These are phyloP conservation scores for Talaromyces stipitatus DNA, from an alignment of 495 filamentous ascomycete species.

Conservation along the genomic window DNA sequence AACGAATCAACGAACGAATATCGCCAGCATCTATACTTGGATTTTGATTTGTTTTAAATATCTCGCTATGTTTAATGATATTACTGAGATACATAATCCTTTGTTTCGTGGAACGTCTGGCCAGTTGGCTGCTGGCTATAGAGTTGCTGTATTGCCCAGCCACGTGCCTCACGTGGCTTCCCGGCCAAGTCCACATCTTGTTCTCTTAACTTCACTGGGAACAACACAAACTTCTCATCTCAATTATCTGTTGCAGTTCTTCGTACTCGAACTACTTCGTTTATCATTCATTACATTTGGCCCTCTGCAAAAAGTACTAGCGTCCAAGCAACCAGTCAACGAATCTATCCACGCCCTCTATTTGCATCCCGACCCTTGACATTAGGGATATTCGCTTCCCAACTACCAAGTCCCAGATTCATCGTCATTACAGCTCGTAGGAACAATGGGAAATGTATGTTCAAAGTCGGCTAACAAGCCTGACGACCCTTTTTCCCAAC, in stretches of 20 bases:
- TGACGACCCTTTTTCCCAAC: slow-evolving; percentile 46
- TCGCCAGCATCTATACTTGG: no score
- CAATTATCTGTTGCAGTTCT: neutral
- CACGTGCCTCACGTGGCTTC: neutral
- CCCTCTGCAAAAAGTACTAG: neutral
- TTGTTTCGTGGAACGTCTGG: neutral
- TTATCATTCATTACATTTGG: neutral
- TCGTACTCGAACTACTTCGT: neutral
- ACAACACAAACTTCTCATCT: no score
- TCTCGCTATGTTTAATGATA: neutral
- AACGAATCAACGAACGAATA: no score
- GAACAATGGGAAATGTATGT: slow-evolving; percentile 68
- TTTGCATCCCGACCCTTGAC: no score
- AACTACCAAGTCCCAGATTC: neutral
- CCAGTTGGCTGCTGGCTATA: neutral
- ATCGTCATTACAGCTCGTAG: no score
- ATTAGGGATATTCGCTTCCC: neutral
- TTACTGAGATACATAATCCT: neutral
- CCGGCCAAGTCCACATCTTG: neutral
- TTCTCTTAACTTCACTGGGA: neutral
- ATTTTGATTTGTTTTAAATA: neutral
- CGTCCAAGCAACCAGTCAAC: no score
- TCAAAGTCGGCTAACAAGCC: slow-evolving; percentile 51
- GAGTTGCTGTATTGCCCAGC: neutral
- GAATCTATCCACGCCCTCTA: no score